Percentiles rank a stretch among this genome's conserved stretches.
Conservation (phyloP, 1,284 basidiomycete species). For the Ganoderma lingzhi region DNA sequence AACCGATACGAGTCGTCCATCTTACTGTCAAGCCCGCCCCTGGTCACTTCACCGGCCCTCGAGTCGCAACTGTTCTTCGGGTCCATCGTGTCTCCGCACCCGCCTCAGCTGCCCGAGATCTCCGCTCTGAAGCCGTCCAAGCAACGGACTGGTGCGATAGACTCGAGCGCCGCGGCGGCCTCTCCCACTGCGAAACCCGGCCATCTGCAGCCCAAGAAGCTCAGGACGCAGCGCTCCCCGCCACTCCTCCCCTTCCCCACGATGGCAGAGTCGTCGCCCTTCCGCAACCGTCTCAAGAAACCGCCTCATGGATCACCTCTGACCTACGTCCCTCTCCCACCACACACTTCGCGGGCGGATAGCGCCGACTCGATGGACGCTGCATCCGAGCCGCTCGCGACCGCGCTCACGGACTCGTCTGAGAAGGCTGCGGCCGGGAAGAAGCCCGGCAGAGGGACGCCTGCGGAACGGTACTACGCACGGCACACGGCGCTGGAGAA, state of each 20-base stretch:
- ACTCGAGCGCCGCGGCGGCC: neutral
- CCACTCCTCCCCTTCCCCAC: constrained; percentile 41
- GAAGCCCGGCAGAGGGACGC: constrained; percentile 26
- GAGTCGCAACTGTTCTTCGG: constrained; percentile 46
- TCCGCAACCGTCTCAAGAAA: constrained; percentile 37
- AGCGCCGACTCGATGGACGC: constrained; percentile 17
- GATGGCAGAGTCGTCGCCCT: constrained; percentile 31
- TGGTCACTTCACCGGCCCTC: constrained; percentile 44
- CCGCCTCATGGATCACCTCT: constrained; percentile 15
- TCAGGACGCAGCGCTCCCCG: constrained; percentile 33
- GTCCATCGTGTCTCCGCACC: neutral
- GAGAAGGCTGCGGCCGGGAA: neutral
- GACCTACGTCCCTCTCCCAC: neutral
- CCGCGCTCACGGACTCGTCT: neutral
- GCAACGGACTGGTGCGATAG: neutral
- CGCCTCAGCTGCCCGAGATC: neutral
- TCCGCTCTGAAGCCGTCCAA: constrained; percentile 5
- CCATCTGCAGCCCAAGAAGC: constrained; percentile 29
- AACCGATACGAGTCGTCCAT: constrained; percentile 37
- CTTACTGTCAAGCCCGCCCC: constrained; percentile 44
- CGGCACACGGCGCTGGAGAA: constrained; percentile 40
- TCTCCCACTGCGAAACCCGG: neutral
- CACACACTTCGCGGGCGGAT: constrained; percentile 9
- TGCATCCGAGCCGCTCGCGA: constrained; percentile 6
- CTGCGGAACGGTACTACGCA: constrained; percentile 39